Evolutionary conservation across 208 protist species (phyloP).

Genomic region (Wallacemonas sp.): DNA sequence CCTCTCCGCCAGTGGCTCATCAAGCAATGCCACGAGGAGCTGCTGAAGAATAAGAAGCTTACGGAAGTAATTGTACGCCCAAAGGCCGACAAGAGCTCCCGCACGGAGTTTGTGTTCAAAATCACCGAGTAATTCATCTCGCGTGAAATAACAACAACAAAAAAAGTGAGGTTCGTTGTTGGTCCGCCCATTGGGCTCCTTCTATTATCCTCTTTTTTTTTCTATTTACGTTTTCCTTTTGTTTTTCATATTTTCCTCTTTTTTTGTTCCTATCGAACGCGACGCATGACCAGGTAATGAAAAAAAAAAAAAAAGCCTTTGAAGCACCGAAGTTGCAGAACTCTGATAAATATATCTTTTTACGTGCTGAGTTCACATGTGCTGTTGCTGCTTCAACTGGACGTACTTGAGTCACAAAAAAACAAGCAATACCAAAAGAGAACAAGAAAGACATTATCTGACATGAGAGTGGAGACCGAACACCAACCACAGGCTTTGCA

Average conservation of each 20-base stretch:
- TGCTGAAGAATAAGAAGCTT: conserved; percentile 52
- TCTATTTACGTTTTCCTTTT: neutral
- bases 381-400: neutral
- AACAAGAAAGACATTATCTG: neutral
- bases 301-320: too few relatives aligned
- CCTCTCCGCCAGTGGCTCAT: conserved; percentile 80
- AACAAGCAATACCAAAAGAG: neutral
- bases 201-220: neutral
- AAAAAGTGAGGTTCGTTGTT: neutral
- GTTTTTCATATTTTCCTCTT: conserved; percentile 11
- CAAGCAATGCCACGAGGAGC: conserved; percentile 40
- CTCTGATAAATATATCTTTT: neutral
- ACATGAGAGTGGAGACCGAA: neutral
- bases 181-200: too few relatives aligned
- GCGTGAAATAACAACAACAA: neutral
- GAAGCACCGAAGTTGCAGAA: too few relatives aligned
- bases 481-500: neutral
- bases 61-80: conserved; percentile 51
- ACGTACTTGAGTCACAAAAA: neutral
- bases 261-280: neutral
- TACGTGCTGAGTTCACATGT: neutral
- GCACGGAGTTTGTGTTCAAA: conserved; percentile 43
- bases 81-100: conserved; percentile 47
- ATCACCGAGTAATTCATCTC: conserved; percentile 28
- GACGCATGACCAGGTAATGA: too few relatives aligned